Evolutionary conservation across 805 yeast species (phyloP).

Genomic region (Metschnikowia picachoensis): DNA sequence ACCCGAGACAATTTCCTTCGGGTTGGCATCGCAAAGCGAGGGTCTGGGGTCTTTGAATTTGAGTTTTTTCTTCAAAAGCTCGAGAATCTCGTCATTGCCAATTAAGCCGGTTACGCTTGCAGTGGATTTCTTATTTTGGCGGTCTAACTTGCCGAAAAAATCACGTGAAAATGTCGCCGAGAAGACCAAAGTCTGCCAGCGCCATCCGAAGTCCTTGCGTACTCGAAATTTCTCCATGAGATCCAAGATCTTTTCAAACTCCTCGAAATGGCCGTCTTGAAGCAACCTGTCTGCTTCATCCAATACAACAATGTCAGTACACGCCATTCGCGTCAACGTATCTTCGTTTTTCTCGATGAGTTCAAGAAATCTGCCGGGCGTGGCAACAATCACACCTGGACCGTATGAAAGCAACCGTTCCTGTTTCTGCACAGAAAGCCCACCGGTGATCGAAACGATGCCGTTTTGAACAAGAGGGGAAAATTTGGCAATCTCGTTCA

Average conservation of each 20-base stretch:
- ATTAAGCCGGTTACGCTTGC: slow-evolving; percentile 23
- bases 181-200: slow-evolving; percentile 86
- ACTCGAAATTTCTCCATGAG: slow-evolving; percentile 52
- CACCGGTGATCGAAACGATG: slow-evolving; percentile 85
- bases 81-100: slow-evolving; percentile 58
- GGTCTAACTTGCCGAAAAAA: slow-evolving; percentile 68
- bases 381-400: slow-evolving; percentile 84
- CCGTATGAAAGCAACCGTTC: slow-evolving; percentile 69
- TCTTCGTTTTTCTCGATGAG: slow-evolving; percentile 60
- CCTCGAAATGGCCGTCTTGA: slow-evolving; percentile 96
- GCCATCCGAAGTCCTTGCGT: slow-evolving; percentile 32
- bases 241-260: slow-evolving; percentile 76
- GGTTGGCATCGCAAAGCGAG: slow-evolving; percentile 76
- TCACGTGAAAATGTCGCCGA: slow-evolving; percentile 90
- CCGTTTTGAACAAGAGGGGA: slow-evolving; percentile 53
- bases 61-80: slow-evolving; percentile 63
- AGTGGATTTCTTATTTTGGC: slow-evolving; percentile 21
- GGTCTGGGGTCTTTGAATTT: slow-evolving; percentile 69
- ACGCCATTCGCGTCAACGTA: slow-evolving; percentile 37
- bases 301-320: slow-evolving; percentile 55
- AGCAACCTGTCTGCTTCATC: slow-evolving; percentile 96
- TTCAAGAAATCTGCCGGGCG: slow-evolving; percentile 92
- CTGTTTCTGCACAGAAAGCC: slow-evolving; percentile 90
- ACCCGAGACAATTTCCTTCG: slow-evolving; percentile 72
- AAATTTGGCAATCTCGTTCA: slow-evolving; percentile 51